Evolutionary conservation across 2,329 filamentous ascomycete genomes (phyloP), one percentile per base, ranked within the genome.

Genomic region (Diaporthe caulivora): DNA sequence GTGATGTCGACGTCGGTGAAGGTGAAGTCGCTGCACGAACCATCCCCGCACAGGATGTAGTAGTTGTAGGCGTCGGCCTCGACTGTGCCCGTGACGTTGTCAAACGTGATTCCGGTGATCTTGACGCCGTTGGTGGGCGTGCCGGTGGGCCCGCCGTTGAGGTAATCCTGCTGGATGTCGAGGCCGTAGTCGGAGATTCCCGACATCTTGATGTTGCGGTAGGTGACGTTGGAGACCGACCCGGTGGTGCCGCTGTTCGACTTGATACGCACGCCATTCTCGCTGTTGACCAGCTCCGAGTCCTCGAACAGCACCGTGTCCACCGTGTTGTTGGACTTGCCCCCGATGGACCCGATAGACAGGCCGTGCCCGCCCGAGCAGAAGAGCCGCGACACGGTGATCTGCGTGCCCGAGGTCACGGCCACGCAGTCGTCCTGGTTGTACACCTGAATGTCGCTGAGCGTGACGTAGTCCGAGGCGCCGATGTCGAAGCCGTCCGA

Each of bases 361-460:
- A 86, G 79, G 44, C 84, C 84, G 73, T 86, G 84, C 3, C 84
- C 84, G 47, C 84, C 84, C 31, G 80, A 84, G 81, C 86, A 88
- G 77, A 81, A 79, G 10, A 84, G 82, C 54, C 80, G 81, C 29
- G 80, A 84, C 79, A 88, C 87, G 67, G 82, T 83, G 75, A 88
- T 87, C 77, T 86, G 81, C 37, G 80, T 83, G 1, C 86, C 87
- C 2, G 87, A 89, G 82, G 90, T 91, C 75, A 89, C 79, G 34
- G 89, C 89, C 10, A 91, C 83, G 76, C 89, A 91, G 78, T 91
- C 89, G 73, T 91, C 89, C 81, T 91, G 89, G 83, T 91, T 91
- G 79, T 88, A 85, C 71, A 91, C 84, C 44, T 82, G 84, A 53
- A 88, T 87, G 49, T 86, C 86, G 24, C 82, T 83, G 75, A 91